Percentiles rank a stretch among this genome's conserved stretches.
phyloP scores from a whole-genome alignment of 1,284 basidiomycete genomes.

The Ganoderma boninense region DNA sequence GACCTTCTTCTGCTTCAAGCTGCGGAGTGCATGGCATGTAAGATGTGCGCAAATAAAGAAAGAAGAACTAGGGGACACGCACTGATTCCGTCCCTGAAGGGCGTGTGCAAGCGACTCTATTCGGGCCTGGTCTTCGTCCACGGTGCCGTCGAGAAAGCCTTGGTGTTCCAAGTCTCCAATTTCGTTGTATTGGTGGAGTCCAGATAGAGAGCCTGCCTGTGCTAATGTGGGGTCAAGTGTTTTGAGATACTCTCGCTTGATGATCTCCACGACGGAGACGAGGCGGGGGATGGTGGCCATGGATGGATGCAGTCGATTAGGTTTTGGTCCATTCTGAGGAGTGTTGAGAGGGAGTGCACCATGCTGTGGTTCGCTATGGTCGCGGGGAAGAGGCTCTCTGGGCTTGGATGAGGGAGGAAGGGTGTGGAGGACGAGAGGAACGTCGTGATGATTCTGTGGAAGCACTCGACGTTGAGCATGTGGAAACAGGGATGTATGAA shows the following conservation, averaged over 20 bases:
- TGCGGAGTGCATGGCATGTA: slow-evolving; percentile 37
- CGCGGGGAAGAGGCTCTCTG: slow-evolving; percentile 6
- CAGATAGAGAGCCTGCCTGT: slow-evolving; percentile 40
- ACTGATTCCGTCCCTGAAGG: slow-evolving; percentile 67
- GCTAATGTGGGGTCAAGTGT: slow-evolving; percentile 50
- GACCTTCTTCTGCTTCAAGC: slow-evolving; percentile 68
- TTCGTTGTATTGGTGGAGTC: slow-evolving; percentile 86
- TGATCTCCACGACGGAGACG: slow-evolving; percentile 82
- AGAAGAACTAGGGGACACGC: slow-evolving; percentile 40
- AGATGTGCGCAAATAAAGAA: neutral
- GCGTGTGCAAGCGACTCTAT: slow-evolving; percentile 46
- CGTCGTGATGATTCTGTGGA: slow-evolving; percentile 61
- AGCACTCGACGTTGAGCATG: slow-evolving; percentile 9
- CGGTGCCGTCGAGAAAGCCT: slow-evolving; percentile 32
- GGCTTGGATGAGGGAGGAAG: slow-evolving; percentile 50
- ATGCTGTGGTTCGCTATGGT: neutral
- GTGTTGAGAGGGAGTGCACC: neutral
- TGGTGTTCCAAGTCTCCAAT: slow-evolving; percentile 64
- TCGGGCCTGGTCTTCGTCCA: slow-evolving; percentile 43
- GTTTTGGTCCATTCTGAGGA: slow-evolving; percentile 17
- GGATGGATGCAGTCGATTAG: slow-evolving; percentile 39
- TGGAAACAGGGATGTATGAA: neutral
- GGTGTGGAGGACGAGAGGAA: slow-evolving; percentile 73
- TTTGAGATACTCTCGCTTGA: slow-evolving; percentile 82
- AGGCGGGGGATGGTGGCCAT: slow-evolving; percentile 69